Conservation (phyloP, 345 rosid species). For the Triadica sebifera region DNA sequence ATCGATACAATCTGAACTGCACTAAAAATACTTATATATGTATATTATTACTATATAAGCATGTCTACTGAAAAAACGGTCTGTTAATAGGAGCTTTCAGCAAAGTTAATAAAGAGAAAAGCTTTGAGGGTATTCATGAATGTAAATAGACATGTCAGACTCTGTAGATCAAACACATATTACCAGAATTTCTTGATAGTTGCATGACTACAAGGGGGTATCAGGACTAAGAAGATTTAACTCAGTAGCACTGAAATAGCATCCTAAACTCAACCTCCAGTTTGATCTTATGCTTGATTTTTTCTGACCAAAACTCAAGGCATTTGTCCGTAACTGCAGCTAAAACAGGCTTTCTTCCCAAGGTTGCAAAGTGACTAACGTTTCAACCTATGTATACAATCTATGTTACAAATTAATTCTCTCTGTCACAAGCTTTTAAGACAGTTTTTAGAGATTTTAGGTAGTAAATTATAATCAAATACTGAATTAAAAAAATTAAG, state of each 20-base stretch:
- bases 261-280: not conserved
- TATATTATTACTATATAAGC: no score
- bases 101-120: no score
- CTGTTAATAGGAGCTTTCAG: no score
- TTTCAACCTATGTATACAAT: no score
- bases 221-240: no score
- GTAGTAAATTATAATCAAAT: not conserved
- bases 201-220: not conserved
- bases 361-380: no score
- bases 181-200: not conserved
- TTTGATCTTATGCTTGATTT: not conserved
- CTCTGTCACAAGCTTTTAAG: slow-evolving; percentile 3
- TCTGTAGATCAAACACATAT: not conserved
- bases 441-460: not conserved
- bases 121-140: no score
- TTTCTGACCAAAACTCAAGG: not conserved
- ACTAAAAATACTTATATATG: not conserved
- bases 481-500: not conserved
- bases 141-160: no score
- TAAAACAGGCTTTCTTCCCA: no score
- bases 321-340: no score
- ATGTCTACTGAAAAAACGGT: no score
- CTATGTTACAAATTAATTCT: not conserved
- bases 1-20: not conserved
- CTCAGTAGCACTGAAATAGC: no score